Conservation (phyloP, 257 asterid genomes). For the Cordia subcordata region DNA sequence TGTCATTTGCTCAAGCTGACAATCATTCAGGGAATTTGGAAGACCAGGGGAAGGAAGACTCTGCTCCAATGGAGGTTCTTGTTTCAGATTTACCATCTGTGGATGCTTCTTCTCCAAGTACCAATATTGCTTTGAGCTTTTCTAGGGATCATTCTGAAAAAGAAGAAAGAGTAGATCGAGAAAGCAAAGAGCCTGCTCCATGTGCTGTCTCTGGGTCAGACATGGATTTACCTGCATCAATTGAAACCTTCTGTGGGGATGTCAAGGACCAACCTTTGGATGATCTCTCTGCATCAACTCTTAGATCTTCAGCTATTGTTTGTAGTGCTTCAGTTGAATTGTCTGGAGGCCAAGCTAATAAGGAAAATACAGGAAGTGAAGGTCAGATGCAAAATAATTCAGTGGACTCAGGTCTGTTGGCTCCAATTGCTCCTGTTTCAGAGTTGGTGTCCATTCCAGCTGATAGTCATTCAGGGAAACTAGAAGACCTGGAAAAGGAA, state of each 20-base stretch:
- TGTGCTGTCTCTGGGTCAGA: neutral
- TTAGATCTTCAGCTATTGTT: neutral
- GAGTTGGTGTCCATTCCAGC: neutral
- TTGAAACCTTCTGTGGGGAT: neutral
- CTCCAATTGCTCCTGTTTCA: neutral
- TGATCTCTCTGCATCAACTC: neutral
- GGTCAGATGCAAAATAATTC: neutral
- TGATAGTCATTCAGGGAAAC: neutral
- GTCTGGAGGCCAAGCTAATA: neutral
- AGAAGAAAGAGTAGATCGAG: neutral
- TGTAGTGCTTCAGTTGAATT: conserved; percentile 4
- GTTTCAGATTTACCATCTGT: conserved; percentile 1
- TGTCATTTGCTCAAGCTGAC: neutral
- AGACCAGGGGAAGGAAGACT: neutral
- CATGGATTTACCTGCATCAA: conserved; percentile 12
- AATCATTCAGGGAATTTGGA: neutral
- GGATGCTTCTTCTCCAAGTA: conserved; percentile 12
- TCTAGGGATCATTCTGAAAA: neutral
- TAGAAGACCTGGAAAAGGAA: neutral
- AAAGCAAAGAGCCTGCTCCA: neutral
- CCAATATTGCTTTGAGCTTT: conserved; percentile 15
- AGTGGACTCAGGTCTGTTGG: neutral
- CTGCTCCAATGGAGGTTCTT: neutral
- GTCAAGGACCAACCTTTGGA: neutral
- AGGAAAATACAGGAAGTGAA: neutral